These are phyloP conservation scores for Asterophora lycoperdoides DNA, from an alignment of 768 basidiomycete genomes.

Conservation along the genomic window DNA sequence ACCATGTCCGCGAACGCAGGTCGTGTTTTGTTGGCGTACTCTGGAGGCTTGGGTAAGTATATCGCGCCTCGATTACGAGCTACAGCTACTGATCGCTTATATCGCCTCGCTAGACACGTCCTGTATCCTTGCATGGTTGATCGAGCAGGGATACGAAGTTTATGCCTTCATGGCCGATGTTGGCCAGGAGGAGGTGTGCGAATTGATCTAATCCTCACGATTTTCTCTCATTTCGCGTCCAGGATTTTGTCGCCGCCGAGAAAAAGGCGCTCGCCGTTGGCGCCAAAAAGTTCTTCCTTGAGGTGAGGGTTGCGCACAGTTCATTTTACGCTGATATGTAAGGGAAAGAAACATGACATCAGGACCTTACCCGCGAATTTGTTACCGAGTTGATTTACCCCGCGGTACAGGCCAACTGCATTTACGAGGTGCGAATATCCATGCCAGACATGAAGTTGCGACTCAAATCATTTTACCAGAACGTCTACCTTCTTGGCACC, in stretches of 20 bases:
- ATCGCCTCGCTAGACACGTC: slow-evolving; percentile 71
- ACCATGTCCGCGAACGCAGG: slow-evolving; percentile 56
- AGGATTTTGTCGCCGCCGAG: slow-evolving; percentile 93
- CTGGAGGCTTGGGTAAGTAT: slow-evolving; percentile 88
- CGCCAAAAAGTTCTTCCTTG: slow-evolving; percentile 93
- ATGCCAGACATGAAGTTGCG: not conserved
- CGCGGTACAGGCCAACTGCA: slow-evolving; percentile 96
- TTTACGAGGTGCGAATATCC: slow-evolving; percentile 75
- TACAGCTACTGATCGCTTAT: slow-evolving; percentile 11
- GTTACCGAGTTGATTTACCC: slow-evolving; percentile 96
- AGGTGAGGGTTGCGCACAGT: slow-evolving; percentile 42
- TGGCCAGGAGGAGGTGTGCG: slow-evolving; percentile 78
- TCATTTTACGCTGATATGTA: not conserved
- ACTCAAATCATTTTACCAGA: slow-evolving; percentile 38
- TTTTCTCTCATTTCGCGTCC: slow-evolving; percentile 9
- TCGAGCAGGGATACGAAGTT: slow-evolving; percentile 97
- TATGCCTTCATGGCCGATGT: slow-evolving; percentile 97
- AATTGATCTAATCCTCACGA: not conserved
- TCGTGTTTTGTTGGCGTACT: slow-evolving; percentile 95
- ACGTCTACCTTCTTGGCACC: slow-evolving; percentile 95
- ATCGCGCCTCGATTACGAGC: slow-evolving; percentile 9
- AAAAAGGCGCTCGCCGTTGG: slow-evolving; percentile 87
- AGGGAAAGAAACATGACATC: not conserved
- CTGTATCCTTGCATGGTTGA: slow-evolving; percentile 98
- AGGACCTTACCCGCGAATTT: slow-evolving; percentile 95